Evolutionary conservation across 495 filamentous ascomycete species (phyloP).

Genomic region (Podospora tetraspora): DNA sequence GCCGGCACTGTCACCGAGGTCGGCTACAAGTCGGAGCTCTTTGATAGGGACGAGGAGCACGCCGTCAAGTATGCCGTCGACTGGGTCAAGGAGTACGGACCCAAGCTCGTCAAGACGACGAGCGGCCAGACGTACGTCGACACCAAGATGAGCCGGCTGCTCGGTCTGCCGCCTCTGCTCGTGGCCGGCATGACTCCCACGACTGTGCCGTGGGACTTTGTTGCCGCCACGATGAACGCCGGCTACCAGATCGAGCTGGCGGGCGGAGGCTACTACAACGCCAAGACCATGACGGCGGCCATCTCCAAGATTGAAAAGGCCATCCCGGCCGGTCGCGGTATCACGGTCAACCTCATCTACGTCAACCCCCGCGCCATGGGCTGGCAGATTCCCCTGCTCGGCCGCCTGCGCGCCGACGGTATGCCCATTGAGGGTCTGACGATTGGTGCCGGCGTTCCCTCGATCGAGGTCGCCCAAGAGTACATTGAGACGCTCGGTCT

Average conservation of each 20-base stretch:
- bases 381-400: constrained; percentile 94
- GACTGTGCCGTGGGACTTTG: constrained; percentile 92
- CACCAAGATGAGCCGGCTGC: constrained; percentile 92
- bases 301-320: constrained; percentile 82
- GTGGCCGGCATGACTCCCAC: constrained; percentile 95
- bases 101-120: constrained; percentile 79
- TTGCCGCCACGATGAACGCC: constrained; percentile 91
- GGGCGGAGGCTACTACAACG: constrained; percentile 93
- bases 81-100: constrained; percentile 95
- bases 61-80: constrained; percentile 95
- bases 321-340: constrained; percentile 86
- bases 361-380: constrained; percentile 94
- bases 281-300: constrained; percentile 81
- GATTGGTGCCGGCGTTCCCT: constrained; percentile 90
- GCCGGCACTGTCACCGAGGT: constrained; percentile 85
- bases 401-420: constrained; percentile 75
- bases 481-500: constrained; percentile 92
- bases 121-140: constrained; percentile 84
- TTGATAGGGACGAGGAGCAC: constrained; percentile 87
- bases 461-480: constrained; percentile 87
- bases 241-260: constrained; percentile 90
- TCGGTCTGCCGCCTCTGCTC: constrained; percentile 87
- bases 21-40: constrained; percentile 94
- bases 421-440: constrained; percentile 92
- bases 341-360: constrained; percentile 92